Evolutionary conservation across 2,329 filamentous ascomycete genomes (phyloP), one percentile per base, ranked within the genome.

Genomic region (Alternaria alternata): DNA sequence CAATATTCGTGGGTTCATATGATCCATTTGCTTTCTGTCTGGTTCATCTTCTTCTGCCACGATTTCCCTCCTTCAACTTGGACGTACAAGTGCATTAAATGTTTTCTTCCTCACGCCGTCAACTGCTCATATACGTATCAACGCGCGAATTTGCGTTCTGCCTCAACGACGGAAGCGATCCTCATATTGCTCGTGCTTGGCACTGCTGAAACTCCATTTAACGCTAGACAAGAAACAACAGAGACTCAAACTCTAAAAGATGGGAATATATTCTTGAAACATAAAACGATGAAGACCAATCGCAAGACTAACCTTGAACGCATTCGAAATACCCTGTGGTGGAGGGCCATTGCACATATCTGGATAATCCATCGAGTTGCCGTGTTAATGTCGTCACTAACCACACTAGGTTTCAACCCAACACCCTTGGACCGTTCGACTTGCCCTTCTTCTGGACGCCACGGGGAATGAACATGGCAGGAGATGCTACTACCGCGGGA

Each of bases 361-460:
- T 36, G 39, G 8, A 22, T 39, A 36, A 7, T 14, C 20, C 5
- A 18, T 24, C n/a, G 32, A 20, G 14, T 32, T 8, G 28, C 36
- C 28, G 7, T 30, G 2, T 16, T 11, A n/a, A 39, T 1, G 39
- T 28, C 7, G 16, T 44, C 24, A n/a, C 12, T 8, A 9, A 24
- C 28, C 16, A 28, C 11, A 26, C 18, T 20, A 3, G 24, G 11
- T n/a, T 14, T 74, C 71, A 75, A n/a, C 73, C 73, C 42, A 75
- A 57, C 3, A 75, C 61, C 34, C 71, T 67, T 5, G 69, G 73
- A 9, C 66, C 69, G 26, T 51, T 67, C n/a, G 62, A 48, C 63
- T 75, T 75, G 62, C 73, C 67, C 65, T 73, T 75, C 66, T 75
- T 75, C 61, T 75, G 73, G 1, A 75, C 70, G 36, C 71, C 70